Percentiles rank a stretch among this genome's conserved stretches.
These are phyloP conservation scores for Colletotrichum caudatum DNA, from an alignment of 2,329 filamentous ascomycete species.

Conservation along the genomic window DNA sequence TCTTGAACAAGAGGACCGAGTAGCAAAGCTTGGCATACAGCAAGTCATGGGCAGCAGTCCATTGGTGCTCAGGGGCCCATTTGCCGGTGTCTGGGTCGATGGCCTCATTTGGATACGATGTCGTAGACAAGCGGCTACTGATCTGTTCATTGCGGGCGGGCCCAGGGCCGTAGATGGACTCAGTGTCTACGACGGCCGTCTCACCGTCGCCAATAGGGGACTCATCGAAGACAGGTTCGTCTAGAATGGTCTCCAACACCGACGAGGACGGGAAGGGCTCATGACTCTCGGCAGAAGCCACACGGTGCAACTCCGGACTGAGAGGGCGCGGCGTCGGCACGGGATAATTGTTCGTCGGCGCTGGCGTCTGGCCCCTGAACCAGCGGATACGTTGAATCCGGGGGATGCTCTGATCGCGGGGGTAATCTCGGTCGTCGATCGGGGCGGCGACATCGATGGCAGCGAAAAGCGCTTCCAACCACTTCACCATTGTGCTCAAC, in stretches of 20 bases:
- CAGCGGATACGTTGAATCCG: slow-evolving; percentile 66
- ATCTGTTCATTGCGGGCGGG: slow-evolving; percentile 41
- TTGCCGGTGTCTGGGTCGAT: slow-evolving; percentile 64
- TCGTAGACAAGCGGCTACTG: slow-evolving; percentile 57
- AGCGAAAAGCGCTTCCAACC: slow-evolving; percentile 77
- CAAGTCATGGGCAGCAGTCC: slow-evolving; percentile 68
- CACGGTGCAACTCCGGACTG: slow-evolving; percentile 18
- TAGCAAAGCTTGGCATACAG: slow-evolving; percentile 72
- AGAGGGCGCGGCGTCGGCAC: slow-evolving; percentile 39
- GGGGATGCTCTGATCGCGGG: slow-evolving; percentile 71
- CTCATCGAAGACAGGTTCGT: slow-evolving; percentile 35
- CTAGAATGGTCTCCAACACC: slow-evolving; percentile 14
- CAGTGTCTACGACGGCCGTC: slow-evolving; percentile 25
- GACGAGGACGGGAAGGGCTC: slow-evolving; percentile 32
- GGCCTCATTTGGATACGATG: slow-evolving; percentile 59
- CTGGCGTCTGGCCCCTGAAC: slow-evolving; percentile 56
- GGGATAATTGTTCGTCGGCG: slow-evolving; percentile 45
- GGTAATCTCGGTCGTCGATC: slow-evolving; percentile 77
- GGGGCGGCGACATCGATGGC: slow-evolving; percentile 78
- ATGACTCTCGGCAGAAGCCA: slow-evolving; percentile 17
- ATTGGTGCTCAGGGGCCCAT: slow-evolving; percentile 67
- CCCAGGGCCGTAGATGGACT: slow-evolving; percentile 39
- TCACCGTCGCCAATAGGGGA: slow-evolving; percentile 11
- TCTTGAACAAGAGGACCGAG: slow-evolving; percentile 67
- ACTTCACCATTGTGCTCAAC: slow-evolving; percentile 74